Base-by-base conservation (phyloP, 495 filamentous ascomycete genomes). In the Penicillium argentinense region DNA sequence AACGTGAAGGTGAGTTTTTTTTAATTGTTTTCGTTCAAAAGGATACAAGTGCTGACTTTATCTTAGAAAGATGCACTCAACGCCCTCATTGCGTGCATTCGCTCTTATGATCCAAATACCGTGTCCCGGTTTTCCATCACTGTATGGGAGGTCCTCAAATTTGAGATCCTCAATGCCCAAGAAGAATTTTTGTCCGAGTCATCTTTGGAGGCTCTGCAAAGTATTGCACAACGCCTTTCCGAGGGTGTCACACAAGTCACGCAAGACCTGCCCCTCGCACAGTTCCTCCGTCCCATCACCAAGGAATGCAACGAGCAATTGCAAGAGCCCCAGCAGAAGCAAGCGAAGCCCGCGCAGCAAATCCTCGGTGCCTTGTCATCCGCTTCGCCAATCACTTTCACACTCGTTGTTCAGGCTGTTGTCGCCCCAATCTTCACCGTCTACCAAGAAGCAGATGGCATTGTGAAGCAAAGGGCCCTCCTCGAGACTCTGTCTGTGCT, bases 101-200 rank as follows among this genome's bases (percentile, higher is more conserved):
- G 61, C 5, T 75, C 77, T 3, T 89, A 88, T 46, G 79, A 79
- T 23, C 66, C 81, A 0, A 69, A 74, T 22, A 84, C 81, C 1
- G 74, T 88, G n/a, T 81, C 82, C 7, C 75, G 72, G n/a, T 83
- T 83, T 57, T 86, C 83, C 3, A 74, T 81, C 28, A 84, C 81
- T 9, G 68, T 89, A 4, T 89, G 86, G 86, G 85, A 87, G 48
- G 75, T 83, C 9, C 56, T 89, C 21, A 89, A 88, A 55, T 89
- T 85, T 49, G 86, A 89, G 53, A 78, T 89, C n/a, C 72, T 89
- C 9, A 86, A 86, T 54, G 77, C 81, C 1, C 82, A 87, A 59
- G 85, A 88, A 53, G 84, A 88, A 45, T 82, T 87, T 34, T 57
- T 89, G 4, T 81, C 82, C 2, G 76, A 83, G 25, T 74, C 79